Conservation (phyloP, 2,329 filamentous ascomycete species). For the Talaromyces albobiverticillius region DNA sequence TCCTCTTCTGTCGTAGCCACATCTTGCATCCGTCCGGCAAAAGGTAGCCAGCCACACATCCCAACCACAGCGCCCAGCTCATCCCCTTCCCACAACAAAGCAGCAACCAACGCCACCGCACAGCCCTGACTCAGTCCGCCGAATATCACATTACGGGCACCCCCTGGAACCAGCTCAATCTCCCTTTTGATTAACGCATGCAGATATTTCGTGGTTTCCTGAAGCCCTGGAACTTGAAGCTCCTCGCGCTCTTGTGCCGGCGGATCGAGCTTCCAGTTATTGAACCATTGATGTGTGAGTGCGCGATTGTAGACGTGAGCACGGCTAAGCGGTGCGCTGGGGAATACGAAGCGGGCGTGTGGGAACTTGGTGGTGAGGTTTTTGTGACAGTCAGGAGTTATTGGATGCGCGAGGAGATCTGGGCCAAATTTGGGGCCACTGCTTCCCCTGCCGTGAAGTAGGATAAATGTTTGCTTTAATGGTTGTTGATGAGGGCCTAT, state of each 20-base stretch:
- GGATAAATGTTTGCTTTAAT: not conserved
- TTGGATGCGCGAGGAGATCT: not conserved
- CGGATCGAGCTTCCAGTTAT: conserved; percentile 29
- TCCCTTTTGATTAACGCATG: conserved; percentile 39
- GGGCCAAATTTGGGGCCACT: not conserved
- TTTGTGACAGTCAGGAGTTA: not conserved
- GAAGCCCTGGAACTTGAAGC: conserved; percentile 37
- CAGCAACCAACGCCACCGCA: conserved; percentile 43
- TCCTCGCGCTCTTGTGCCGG: conserved; percentile 16
- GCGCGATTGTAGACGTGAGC: conserved; percentile 40
- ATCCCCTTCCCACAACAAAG: conserved; percentile 44
- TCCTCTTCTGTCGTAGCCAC: not conserved
- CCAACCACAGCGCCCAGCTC: conserved; percentile 8
- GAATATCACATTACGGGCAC: conserved; percentile 42
- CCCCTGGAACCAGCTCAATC: conserved; percentile 35
- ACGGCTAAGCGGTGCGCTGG: conserved; percentile 45
- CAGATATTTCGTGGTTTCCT: conserved; percentile 40
- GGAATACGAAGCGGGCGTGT: conserved; percentile 51
- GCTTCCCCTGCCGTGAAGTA: not conserved
- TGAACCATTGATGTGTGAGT: conserved; percentile 48
- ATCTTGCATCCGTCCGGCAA: conserved; percentile 2
- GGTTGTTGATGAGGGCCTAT: not conserved
- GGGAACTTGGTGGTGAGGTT: conserved; percentile 26
- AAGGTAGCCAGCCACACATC: conserved; percentile 13
- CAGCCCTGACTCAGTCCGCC: conserved; percentile 57